Evolutionary conservation across 768 basidiomycete species (phyloP).

Genomic region (Albatrellus ellisii): DNA sequence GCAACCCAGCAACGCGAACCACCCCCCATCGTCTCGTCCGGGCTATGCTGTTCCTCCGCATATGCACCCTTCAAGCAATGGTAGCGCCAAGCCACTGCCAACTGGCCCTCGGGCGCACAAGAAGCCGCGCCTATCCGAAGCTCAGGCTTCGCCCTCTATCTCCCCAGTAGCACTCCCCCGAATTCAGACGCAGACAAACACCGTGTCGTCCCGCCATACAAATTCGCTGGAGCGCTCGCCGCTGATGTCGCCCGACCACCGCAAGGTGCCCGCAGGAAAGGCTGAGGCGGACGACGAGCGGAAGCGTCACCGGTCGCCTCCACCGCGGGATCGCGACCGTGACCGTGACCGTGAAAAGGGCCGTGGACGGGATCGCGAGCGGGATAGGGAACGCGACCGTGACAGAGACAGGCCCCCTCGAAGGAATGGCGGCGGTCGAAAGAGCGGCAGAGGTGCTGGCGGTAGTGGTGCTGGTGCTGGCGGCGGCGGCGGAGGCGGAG

Average conservation of each 20-base stretch:
- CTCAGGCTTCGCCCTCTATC: slow-evolving; percentile 12
- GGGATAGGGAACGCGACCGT: slow-evolving; percentile 16
- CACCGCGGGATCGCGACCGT: slow-evolving; percentile 17
- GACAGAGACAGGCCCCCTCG: slow-evolving; percentile 6
- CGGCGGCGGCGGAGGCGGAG: slow-evolving; percentile 19
- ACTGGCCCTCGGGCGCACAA: slow-evolving; percentile 76
- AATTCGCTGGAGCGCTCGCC: slow-evolving; percentile 14
- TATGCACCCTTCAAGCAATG: slow-evolving; percentile 16
- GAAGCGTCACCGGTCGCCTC: slow-evolving; percentile 26
- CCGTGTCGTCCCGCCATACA: slow-evolving; percentile 9
- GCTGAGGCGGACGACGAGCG: slow-evolving; percentile 42
- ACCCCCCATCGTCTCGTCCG: slow-evolving; percentile 26
- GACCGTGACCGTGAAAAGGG: slow-evolving; percentile 24
- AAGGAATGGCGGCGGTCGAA: slow-evolving; percentile 15
- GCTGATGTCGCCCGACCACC: slow-evolving; percentile 11
- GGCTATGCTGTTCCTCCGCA: slow-evolving; percentile 25
- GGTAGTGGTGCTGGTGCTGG: slow-evolving; percentile 22
- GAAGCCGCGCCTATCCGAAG: slow-evolving; percentile 60
- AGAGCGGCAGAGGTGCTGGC: slow-evolving; percentile 8
- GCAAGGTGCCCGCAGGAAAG: slow-evolving; percentile 11
- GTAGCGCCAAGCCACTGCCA: slow-evolving; percentile 41
- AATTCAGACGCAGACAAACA: slow-evolving; percentile 8
- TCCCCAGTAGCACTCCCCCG: slow-evolving; percentile 11
- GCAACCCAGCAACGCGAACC: slow-evolving; percentile 26
- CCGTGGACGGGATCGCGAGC: slow-evolving; percentile 21